Evolutionary conservation across 257 asterid genomes (phyloP).

Genomic region (Oldenlandia corymbosa): DNA sequence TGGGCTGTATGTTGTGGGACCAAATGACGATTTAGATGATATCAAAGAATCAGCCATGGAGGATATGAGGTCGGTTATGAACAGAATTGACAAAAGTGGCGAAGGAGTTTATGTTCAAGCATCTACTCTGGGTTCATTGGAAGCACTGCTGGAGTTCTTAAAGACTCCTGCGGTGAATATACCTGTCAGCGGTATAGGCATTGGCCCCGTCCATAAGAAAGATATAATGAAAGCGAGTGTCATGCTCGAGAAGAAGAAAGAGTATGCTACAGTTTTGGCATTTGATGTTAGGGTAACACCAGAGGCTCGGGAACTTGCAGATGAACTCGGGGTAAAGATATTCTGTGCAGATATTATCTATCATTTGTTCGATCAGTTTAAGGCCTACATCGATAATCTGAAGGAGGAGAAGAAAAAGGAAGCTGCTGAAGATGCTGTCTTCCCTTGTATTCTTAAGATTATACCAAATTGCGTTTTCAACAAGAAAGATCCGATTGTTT

Average conservation of each 20-base stretch:
- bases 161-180: constrained; percentile 84
- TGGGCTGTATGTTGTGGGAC: constrained; percentile 81
- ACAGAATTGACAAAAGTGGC: constrained; percentile 83
- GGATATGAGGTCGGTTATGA: constrained; percentile 92
- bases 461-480: constrained; percentile 77
- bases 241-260: constrained; percentile 97
- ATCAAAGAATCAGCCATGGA: constrained; percentile 85
- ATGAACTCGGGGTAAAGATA: constrained; percentile 79
- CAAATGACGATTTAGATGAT: constrained; percentile 73
- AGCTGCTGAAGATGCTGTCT: constrained; percentile 90
- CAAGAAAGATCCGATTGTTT: constrained; percentile 93
- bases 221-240: constrained; percentile 98
- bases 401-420: constrained; percentile 94
- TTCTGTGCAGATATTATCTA: constrained; percentile 84
- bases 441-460: constrained; percentile 91
- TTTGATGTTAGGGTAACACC: constrained; percentile 89
- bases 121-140: constrained; percentile 94
- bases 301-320: constrained; percentile 91
- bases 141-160: constrained; percentile 90
- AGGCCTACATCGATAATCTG: constrained; percentile 85
- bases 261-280: constrained; percentile 85
- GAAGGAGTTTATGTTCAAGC: constrained; percentile 98
- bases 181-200: constrained; percentile 97
- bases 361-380: constrained; percentile 88
- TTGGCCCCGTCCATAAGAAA: constrained; percentile 90